phyloP scores from a whole-genome alignment of 352 stramenopile genomes.

The Globisporangium uncinulatum region DNA sequence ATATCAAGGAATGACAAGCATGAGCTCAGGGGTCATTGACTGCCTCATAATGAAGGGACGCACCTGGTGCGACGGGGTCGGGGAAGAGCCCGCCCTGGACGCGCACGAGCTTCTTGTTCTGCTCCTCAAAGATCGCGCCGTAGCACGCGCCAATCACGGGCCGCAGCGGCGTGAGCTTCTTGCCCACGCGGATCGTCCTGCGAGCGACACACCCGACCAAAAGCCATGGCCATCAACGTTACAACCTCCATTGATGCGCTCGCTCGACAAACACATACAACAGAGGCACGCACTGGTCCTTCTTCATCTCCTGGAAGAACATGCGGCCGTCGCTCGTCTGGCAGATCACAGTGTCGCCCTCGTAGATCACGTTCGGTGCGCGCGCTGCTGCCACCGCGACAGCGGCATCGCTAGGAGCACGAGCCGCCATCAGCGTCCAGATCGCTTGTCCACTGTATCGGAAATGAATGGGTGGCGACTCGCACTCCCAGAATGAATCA shows the following conservation, averaged over 20 bases:
- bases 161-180: conserved; percentile 67
- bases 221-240: too few species aligned
- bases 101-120: conserved; percentile 73
- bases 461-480: too few species aligned
- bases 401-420: neutral
- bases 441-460: too few species aligned
- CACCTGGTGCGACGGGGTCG: conserved; percentile 72
- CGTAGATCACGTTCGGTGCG: conserved; percentile 73
- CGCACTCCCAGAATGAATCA: too few species aligned
- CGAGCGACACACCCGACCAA: too few species aligned
- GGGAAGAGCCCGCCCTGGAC: conserved; percentile 75
- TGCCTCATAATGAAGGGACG: neutral
- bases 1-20: neutral
- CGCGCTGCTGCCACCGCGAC: conserved; percentile 13
- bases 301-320: conserved; percentile 78
- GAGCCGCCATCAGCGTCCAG: too few species aligned
- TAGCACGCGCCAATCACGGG: conserved; percentile 71
- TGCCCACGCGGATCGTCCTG: conserved; percentile 73
- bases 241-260: too few species aligned
- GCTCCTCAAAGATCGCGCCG: conserved; percentile 78
- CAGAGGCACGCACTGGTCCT: conserved; percentile 44
- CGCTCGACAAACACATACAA: too few species aligned
- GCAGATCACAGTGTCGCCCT: conserved; percentile 84
- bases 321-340: conserved; percentile 79
- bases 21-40: too few species aligned